Conservation (phyloP, 108 stramenopile genomes). For the Fragilariopsis cylindrus region DNA sequence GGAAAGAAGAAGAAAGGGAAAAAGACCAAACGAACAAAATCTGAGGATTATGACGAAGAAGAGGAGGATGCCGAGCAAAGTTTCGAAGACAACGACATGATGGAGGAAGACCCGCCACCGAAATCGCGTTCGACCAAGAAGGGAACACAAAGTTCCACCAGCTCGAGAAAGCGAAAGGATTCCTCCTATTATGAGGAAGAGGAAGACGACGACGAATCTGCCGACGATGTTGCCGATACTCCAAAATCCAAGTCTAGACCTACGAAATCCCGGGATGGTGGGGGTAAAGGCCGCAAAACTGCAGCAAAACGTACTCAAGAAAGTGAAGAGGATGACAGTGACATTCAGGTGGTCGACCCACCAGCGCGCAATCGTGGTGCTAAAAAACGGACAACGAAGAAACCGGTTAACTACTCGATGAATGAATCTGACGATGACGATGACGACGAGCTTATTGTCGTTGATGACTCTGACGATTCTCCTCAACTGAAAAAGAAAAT, state of each 20-base stretch:
- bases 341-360: slow-evolving; percentile 24
- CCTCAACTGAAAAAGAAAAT: slow-evolving; percentile 11
- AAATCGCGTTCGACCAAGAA: slow-evolving; percentile 1
- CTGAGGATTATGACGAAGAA: slow-evolving; percentile 10
- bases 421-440: slow-evolving; percentile 20
- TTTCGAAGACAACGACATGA: slow-evolving; percentile 1
- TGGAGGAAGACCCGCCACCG: slow-evolving; percentile 3
- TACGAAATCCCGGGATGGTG: neutral
- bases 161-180: neutral
- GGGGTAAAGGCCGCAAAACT: slow-evolving; percentile 13
- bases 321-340: slow-evolving; percentile 39
- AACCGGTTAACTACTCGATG: slow-evolving; percentile 5
- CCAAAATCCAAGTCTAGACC: neutral
- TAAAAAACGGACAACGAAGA: slow-evolving; percentile 12
- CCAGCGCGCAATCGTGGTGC: slow-evolving; percentile 8
- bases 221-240: neutral
- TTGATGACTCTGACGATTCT: slow-evolving; percentile 4
- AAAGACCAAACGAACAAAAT: slow-evolving; percentile 7
- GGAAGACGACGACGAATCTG: neutral
- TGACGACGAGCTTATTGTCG: neutral
- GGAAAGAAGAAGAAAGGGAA: slow-evolving; percentile 19
- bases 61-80: slow-evolving; percentile 22
- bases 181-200: slow-evolving; percentile 9
- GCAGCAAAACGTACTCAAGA: slow-evolving; percentile 3
- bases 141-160: neutral